Base-by-base conservation (phyloP, 2,329 filamentous ascomycete species). In the Gnomoniopsis smithogilvyi region DNA sequence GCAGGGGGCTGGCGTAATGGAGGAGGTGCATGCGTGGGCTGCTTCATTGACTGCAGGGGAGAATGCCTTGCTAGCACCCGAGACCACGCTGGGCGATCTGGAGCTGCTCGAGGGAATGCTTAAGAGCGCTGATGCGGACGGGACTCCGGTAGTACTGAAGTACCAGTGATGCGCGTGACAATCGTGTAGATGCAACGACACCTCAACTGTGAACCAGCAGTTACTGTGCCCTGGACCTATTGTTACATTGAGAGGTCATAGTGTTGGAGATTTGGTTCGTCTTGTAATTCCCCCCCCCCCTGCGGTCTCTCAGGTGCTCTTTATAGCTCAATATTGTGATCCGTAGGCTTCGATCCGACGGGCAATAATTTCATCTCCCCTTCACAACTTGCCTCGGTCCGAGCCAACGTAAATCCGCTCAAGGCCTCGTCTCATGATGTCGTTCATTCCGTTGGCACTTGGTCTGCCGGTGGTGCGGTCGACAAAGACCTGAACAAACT, bases 401-500 rank as follows among this genome's bases (percentile, higher is more conserved):
- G 65, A 55, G 21, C 65, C 65, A 38, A 80, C 73, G 38, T 80
- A 65, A 66, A 90, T 74, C 63, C 77, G 82, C 70, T 84, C 77
- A 57, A 91, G 73, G 1, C 86, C 87, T 38, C 69, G 69, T 26
- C 84, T 85, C 68, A 92, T 73, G 53, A 74, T 75, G 8, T 75
- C 68, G 49, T 77, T 79, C 84, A 95, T 91, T 7, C 88, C 90
- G 24, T 79, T 75, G 30, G 77, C 73, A 24, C 79, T 82, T n/a
- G 91, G 90, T 61, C 86, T 83, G 64, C 88, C 85, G 17, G 84
- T 89, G 41, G 81, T 80, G 54, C 90, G 81, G 60, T 93, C 85
- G n/a, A 96, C 90, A 75, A 94, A 96, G 12, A 96, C 91, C 70
- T 96, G 93, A 4, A 61, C 46, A 22, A 95, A 92, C 66, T 90